Evolutionary conservation across 805 yeast genomes (phyloP).

Genomic region (Candida peoriensis): DNA sequence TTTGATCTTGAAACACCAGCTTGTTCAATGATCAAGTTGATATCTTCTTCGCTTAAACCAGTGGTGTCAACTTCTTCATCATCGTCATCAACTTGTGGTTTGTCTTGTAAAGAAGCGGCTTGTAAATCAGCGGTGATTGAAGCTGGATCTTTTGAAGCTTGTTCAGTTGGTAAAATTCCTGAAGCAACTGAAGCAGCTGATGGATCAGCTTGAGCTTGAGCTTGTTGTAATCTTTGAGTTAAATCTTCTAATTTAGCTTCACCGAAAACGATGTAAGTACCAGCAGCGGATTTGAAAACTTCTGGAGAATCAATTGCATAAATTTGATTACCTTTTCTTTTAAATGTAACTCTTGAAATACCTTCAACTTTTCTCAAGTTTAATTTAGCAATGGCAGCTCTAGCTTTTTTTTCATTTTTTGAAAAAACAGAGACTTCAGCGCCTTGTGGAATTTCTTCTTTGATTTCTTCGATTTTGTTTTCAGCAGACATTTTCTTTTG

Average conservation of each 20-base stretch:
- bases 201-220: conserved; percentile 42
- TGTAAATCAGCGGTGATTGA: conserved; percentile 80
- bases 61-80: conserved; percentile 79
- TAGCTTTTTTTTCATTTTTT: conserved; percentile 94
- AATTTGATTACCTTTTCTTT: conserved; percentile 86
- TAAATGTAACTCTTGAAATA: conserved; percentile 92
- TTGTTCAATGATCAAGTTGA: conserved; percentile 85
- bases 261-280: conserved; percentile 95
- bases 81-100: conserved; percentile 42
- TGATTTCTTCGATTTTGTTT: conserved; percentile 32
- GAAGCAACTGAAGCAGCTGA: conserved; percentile 8
- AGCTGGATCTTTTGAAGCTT: conserved; percentile 66
- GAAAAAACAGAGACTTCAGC: conserved; percentile 76
- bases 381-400: conserved; percentile 81
- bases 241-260: conserved; percentile 96
- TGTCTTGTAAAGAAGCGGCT: conserved; percentile 51
- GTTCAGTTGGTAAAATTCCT: conserved; percentile 48
- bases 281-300: conserved; percentile 88
- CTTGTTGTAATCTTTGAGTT: conserved; percentile 81
- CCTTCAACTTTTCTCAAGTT: conserved; percentile 89
- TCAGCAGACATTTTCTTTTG: conserved; percentile 28
- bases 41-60: conserved; percentile 78
- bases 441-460: conserved; percentile 66
- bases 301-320: conserved; percentile 92
- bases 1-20: conserved; percentile 83